A percentile compares a stretch with the other conserved stretches of the same genome.
Evolutionary conservation across 176 grass and related monocot genomes (phyloP).

Genomic region (Carex pumila): DNA sequence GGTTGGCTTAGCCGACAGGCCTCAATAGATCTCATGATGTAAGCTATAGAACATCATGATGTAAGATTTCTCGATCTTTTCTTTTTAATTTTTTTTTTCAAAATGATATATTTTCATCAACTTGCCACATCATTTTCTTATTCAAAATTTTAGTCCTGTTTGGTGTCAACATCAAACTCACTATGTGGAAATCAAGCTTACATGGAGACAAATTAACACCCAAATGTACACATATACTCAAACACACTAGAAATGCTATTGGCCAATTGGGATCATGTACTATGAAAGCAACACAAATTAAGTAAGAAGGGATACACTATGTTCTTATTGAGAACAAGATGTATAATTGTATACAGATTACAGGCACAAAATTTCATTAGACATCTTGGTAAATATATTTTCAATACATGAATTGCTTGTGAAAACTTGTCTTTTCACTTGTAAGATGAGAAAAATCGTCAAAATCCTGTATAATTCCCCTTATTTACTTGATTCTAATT

Average conservation of each 20-base stretch:
- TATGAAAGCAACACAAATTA: background rate
- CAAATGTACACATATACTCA: background rate
- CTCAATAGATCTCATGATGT: conserved; percentile 21
- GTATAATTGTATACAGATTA: background rate
- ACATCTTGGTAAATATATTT: background rate
- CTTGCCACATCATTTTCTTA: background rate
- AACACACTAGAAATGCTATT: background rate
- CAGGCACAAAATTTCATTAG: background rate
- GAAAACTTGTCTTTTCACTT: background rate
- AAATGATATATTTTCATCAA: background rate
- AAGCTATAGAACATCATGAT: background rate
- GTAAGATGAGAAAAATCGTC: background rate
- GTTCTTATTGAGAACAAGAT: background rate
- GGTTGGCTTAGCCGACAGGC: conserved; percentile 34
- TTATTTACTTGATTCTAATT: background rate
- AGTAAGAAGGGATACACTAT: background rate
- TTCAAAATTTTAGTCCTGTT: background rate
- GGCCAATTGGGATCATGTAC: background rate
- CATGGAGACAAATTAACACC: background rate
- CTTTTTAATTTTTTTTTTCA: background rate
- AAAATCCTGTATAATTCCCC: background rate
- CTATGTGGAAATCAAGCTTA: background rate
- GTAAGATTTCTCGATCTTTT: background rate
- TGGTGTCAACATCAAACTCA: background rate
- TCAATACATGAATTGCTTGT: background rate